These are phyloP conservation scores for Didymella pomorum DNA, from an alignment of 2,329 filamentous ascomycete species.

Conservation along the genomic window DNA sequence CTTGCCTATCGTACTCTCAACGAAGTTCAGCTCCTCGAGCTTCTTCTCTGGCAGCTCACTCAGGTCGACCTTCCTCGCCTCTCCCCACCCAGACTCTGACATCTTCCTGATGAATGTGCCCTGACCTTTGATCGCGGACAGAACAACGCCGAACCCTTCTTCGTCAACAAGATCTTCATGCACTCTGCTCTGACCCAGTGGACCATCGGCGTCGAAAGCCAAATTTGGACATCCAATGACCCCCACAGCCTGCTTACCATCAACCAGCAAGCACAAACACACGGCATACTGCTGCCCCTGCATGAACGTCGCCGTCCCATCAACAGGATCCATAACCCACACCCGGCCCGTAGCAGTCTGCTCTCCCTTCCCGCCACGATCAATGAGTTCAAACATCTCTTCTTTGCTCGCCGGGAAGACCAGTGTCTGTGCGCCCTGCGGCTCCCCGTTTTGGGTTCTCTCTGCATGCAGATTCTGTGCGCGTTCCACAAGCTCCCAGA, in stretches of 20 bases:
- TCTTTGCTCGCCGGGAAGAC: slow-evolving; percentile 56
- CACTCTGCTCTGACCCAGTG: slow-evolving; percentile 31
- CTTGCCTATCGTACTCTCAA: slow-evolving; percentile 55
- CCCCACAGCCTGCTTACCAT: slow-evolving; percentile 66
- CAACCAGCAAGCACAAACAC: slow-evolving; percentile 65
- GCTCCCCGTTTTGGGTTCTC: slow-evolving; percentile 29
- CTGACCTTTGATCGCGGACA: slow-evolving; percentile 59
- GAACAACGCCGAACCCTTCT: slow-evolving; percentile 52
- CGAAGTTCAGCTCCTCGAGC: slow-evolving; percentile 52
- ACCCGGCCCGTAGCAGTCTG: slow-evolving; percentile 57
- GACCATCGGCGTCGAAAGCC: slow-evolving; percentile 47
- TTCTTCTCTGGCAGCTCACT: slow-evolving; percentile 34
- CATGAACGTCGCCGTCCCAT: slow-evolving; percentile 70
- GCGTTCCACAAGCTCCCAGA: slow-evolving; percentile 63
- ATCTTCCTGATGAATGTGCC: slow-evolving; percentile 55
- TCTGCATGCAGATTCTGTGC: slow-evolving; percentile 43
- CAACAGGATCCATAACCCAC: slow-evolving; percentile 72
- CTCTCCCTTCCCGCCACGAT: slow-evolving; percentile 64
- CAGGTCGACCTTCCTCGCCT: slow-evolving; percentile 43
- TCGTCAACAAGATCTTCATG: slow-evolving; percentile 54
- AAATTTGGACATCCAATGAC: slow-evolving; percentile 70
- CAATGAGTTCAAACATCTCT: slow-evolving; percentile 69
- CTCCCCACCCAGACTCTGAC: slow-evolving; percentile 44
- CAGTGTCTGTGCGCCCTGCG: slow-evolving; percentile 30
- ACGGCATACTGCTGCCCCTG: slow-evolving; percentile 69